phyloP scores from a whole-genome alignment of 306 rosid species.

The Prunus dulcis region DNA sequence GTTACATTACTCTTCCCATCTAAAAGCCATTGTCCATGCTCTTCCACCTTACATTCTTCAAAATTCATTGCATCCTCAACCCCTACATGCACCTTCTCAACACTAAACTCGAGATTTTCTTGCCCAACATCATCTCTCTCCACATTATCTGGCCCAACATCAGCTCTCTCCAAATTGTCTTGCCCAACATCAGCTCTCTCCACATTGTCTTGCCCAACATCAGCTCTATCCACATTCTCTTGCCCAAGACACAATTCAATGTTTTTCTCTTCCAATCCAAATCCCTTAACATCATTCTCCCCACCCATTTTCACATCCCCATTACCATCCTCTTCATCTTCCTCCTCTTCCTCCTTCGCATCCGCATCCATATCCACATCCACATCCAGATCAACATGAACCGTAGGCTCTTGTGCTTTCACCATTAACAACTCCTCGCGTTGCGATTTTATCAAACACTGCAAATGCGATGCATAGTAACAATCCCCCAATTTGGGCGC shows the following conservation, averaged over 20 bases:
- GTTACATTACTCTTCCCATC: conserved; percentile 35
- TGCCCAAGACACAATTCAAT: conserved; percentile 59
- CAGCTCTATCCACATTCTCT: not conserved
- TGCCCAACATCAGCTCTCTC: conserved; percentile 25
- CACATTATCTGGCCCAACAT: not conserved
- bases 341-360: conserved; percentile 28
- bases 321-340: conserved; percentile 38
- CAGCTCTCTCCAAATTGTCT: not conserved
- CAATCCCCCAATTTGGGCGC: conserved; percentile 45
- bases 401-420: conserved; percentile 26
- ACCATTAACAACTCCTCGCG: conserved; percentile 39
- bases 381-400: not conserved
- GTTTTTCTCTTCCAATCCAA: conserved; percentile 50
- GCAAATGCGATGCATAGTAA: conserved; percentile 90
- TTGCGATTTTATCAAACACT: conserved; percentile 61
- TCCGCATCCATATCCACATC: conserved; percentile 14
- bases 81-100: conserved; percentile 30
- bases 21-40: conserved; percentile 50
- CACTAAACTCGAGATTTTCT: not conserved
- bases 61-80: conserved; percentile 50
- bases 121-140: not conserved
- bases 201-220: conserved; percentile 22
- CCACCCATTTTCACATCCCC: conserved; percentile 38
- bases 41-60: conserved; percentile 51
- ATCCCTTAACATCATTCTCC: conserved; percentile 34